These are phyloP conservation scores for Chytriomyces hyalinus DNA, from an alignment of 192 early-diverging fungal species.

Conservation along the genomic window DNA sequence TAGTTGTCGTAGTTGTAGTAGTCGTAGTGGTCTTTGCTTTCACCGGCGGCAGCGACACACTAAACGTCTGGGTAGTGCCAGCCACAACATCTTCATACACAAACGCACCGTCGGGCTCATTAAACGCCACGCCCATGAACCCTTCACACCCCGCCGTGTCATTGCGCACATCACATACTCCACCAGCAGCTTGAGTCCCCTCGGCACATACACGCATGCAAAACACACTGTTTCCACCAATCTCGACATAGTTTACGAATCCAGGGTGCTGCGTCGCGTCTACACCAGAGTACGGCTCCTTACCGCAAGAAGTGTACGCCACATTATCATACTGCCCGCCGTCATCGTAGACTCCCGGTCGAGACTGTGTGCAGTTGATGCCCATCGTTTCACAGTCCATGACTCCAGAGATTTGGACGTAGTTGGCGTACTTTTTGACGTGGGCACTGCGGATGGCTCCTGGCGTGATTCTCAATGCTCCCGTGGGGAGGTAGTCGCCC, in stretches of 20 bases:
- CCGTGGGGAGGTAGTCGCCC: constrained; percentile 37
- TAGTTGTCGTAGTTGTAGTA: neutral
- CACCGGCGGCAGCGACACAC: neutral
- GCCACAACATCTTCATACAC: neutral
- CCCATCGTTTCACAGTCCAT: constrained; percentile 35
- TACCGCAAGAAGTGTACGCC: constrained; percentile 38
- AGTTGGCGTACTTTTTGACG: constrained; percentile 25
- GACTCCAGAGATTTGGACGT: constrained; percentile 38
- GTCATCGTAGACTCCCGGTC: constrained; percentile 35
- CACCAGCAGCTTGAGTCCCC: neutral
- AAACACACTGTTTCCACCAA: constrained; percentile 40
- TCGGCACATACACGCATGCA: constrained; percentile 41
- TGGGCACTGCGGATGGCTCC: constrained; percentile 36
- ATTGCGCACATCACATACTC: neutral
- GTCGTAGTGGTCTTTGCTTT: neutral
- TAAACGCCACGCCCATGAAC: neutral
- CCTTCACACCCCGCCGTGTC: neutral
- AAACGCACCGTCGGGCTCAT: neutral
- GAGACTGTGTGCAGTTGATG: constrained; percentile 34
- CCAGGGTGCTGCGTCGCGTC: constrained; percentile 19
- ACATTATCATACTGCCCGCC: constrained; percentile 46
- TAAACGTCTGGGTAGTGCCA: neutral
- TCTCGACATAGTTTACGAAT: constrained; percentile 28
- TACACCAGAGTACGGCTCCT: constrained; percentile 46
- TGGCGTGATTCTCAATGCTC: constrained; percentile 27